phyloP scores from a whole-genome alignment of 75 land plant genomes.

The Pinus albicaulis region DNA sequence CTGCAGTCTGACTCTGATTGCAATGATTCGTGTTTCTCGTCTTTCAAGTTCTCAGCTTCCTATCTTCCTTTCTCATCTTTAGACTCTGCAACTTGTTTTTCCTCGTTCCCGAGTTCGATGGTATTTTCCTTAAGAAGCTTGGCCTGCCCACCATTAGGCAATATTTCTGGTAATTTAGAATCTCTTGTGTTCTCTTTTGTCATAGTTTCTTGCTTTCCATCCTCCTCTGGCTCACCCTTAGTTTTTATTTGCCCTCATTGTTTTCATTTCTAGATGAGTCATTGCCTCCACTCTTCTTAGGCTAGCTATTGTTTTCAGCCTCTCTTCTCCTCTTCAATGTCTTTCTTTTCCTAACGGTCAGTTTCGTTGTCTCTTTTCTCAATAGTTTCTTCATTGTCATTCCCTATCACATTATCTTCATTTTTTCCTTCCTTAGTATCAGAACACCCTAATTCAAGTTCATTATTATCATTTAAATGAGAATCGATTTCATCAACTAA shows the following conservation, averaged over 20 bases:
- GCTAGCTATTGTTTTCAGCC: neutral
- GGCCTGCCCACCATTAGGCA: slow-evolving; percentile 34
- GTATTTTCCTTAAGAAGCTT: slow-evolving; percentile 40
- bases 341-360: neutral
- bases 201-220: neutral
- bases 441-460: too few species aligned
- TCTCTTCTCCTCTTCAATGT: neutral
- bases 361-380: neutral
- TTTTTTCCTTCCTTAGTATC: neutral
- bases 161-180: slow-evolving; percentile 13
- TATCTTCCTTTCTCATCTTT: slow-evolving; percentile 46
- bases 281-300: neutral
- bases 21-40: neutral
- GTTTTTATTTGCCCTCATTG: neutral
- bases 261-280: neutral
- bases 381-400: neutral
- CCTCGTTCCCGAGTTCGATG: slow-evolving; percentile 31
- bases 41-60: neutral
- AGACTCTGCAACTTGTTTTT: slow-evolving; percentile 59
- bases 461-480: too few species aligned
- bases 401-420: neutral
- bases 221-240: neutral
- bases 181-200: slow-evolving; percentile 4
- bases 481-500: too few species aligned
- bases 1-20: neutral